Conservation (phyloP, 163 green algal genomes). For the Scenedesmus sp. region DNA sequence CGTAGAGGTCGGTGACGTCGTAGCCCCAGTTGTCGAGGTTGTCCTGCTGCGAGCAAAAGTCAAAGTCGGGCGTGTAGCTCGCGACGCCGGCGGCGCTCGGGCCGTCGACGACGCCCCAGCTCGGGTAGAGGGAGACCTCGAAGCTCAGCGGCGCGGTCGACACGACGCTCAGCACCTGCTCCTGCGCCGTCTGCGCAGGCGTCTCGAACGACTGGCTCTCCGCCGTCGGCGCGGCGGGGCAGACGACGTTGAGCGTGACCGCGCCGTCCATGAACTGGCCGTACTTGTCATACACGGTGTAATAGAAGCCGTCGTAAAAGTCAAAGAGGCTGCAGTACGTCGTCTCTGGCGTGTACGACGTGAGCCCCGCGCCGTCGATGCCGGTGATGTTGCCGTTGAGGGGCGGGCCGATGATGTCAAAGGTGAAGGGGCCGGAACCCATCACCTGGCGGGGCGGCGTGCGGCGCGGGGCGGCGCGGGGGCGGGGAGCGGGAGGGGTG, state of each 20-base stretch:
- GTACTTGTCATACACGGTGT: slow-evolving; percentile 41
- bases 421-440: slow-evolving; percentile 5
- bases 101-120: not conserved
- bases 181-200: not conserved
- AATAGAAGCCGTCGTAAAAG: slow-evolving; percentile 28
- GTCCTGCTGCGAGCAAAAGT: slow-evolving; percentile 11
- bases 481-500: not conserved
- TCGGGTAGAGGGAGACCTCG: slow-evolving; percentile 8
- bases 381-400: slow-evolving; percentile 27
- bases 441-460: not conserved
- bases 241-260: slow-evolving; percentile 30
- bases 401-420: slow-evolving; percentile 18
- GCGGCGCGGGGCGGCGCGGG: no score
- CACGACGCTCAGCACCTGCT: not conserved
- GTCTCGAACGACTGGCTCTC: slow-evolving; percentile 23
- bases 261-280: slow-evolving; percentile 14
- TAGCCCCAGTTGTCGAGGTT: slow-evolving; percentile 31
- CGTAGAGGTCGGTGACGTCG: slow-evolving; percentile 18
- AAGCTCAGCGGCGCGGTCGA: not conserved
- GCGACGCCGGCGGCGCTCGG: not conserved
- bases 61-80: slow-evolving; percentile 11
- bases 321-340: slow-evolving; percentile 33
- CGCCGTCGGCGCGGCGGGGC: slow-evolving; percentile 9
- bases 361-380: slow-evolving; percentile 1
- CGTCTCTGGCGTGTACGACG: slow-evolving; percentile 12